Conservation (phyloP, 441 rosid species). For the Adansonia gregorii region DNA sequence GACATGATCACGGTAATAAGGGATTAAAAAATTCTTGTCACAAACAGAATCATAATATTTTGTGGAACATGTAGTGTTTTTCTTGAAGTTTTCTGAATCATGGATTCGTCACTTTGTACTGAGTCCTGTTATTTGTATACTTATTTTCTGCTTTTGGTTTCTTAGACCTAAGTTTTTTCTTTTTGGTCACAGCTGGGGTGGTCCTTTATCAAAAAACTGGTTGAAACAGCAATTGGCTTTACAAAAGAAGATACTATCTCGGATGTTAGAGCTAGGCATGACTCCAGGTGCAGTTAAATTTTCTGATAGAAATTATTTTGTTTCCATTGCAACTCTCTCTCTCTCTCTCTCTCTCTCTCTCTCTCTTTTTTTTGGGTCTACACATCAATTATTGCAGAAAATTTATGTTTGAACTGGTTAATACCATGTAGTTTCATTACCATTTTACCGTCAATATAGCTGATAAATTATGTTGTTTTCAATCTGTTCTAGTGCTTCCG, state of each 20-base stretch:
- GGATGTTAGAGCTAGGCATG: conserved; percentile 95
- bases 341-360: not conserved
- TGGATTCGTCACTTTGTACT: not conserved
- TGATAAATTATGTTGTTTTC: conserved; percentile 25
- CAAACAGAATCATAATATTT: conserved; percentile 2
- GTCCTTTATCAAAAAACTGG: conserved; percentile 89
- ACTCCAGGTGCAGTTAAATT: conserved; percentile 69
- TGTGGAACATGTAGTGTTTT: not conserved
- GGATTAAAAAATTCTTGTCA: not conserved
- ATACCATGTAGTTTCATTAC: not conserved
- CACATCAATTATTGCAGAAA: conserved; percentile 18
- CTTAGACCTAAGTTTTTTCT: conserved; percentile 18
- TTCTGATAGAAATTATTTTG: conserved; percentile 20
- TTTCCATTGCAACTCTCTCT: conserved; percentile 9
- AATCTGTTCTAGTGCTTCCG: conserved; percentile 71
- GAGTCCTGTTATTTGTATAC: conserved; percentile 9
- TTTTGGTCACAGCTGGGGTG: conserved; percentile 82
- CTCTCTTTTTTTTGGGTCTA: not conserved
- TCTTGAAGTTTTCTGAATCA: not conserved
- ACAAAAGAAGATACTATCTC: conserved; percentile 83
- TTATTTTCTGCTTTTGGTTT: conserved; percentile 24
- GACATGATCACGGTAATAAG: conserved; percentile 5
- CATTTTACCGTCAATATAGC: not conserved
- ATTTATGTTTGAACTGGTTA: conserved; percentile 5
- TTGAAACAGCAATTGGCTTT: conserved; percentile 71